phyloP scores from a whole-genome alignment of 2,329 filamentous ascomycete genomes.

The Sporothrix brasiliensis region DNA sequence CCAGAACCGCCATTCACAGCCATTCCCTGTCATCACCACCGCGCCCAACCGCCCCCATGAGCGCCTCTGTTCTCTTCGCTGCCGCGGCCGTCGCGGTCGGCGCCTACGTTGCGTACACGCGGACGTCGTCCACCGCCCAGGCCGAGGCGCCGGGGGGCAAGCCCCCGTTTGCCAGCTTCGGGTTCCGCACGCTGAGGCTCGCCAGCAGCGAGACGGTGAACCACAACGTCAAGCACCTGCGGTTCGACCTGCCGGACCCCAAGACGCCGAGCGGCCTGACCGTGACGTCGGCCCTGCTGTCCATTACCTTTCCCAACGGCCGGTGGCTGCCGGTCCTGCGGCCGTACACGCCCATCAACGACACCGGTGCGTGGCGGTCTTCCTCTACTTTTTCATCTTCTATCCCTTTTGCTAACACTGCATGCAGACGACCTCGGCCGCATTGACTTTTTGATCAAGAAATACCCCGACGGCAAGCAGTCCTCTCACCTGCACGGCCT shows the following conservation, averaged over 20 bases:
- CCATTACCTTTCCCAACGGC: slow-evolving; percentile 61
- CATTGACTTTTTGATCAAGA: slow-evolving; percentile 68
- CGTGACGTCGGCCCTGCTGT: slow-evolving; percentile 61
- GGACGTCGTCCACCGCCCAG: slow-evolving; percentile 24
- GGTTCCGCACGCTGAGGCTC: slow-evolving; percentile 53
- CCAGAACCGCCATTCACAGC: background rate
- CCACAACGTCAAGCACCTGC: slow-evolving; percentile 61
- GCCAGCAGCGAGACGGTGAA: slow-evolving; percentile 57
- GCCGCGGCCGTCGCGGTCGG: slow-evolving; percentile 34
- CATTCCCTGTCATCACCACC: background rate
- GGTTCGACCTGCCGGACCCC: slow-evolving; percentile 57
- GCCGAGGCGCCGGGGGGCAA: slow-evolving; percentile 33
- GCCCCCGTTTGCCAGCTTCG: slow-evolving; percentile 37
- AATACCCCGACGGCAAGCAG: slow-evolving; percentile 66
- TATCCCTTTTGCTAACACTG: too few species aligned
- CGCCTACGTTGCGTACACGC: slow-evolving; percentile 33
- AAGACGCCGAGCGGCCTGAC: slow-evolving; percentile 53
- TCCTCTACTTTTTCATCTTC: too few species aligned
- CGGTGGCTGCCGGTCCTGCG: slow-evolving; percentile 61
- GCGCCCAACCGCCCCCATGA: background rate
- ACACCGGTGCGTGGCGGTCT: slow-evolving; percentile 46
- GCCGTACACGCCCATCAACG: slow-evolving; percentile 67
- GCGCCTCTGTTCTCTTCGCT: slow-evolving; percentile 21
- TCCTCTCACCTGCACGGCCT: slow-evolving; percentile 69
- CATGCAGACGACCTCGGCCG: slow-evolving; percentile 57